Conservation (phyloP, 208 protist species). For the Entamoeba dispar region DNA sequence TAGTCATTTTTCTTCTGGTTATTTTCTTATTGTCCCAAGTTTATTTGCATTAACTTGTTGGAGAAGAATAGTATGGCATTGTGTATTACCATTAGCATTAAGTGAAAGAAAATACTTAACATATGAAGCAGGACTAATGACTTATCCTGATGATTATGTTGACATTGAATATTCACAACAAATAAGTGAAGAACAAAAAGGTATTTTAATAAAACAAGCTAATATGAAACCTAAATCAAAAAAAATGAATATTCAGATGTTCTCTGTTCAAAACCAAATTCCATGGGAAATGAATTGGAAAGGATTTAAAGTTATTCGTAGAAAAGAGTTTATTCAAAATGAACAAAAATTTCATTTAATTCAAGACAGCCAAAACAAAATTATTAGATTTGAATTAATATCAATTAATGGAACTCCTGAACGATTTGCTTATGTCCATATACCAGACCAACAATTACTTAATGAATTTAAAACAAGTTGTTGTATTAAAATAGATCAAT, state of each 20-base stretch:
- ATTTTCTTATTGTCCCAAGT: neutral
- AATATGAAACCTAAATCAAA: neutral
- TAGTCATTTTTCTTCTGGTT: neutral
- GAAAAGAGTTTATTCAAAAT: neutral
- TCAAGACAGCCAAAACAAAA: neutral
- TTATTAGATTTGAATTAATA: neutral
- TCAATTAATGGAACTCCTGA: neutral
- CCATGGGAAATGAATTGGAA: neutral
- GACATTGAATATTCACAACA: neutral
- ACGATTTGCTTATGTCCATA: neutral
- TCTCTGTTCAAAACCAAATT: neutral
- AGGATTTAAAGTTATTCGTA: neutral
- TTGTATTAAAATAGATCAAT: neutral
- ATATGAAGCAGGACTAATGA: neutral
- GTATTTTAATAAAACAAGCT: neutral
- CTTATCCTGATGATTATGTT: neutral
- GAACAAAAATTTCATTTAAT: neutral
- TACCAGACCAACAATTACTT: neutral
- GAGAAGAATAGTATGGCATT: neutral
- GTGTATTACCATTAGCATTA: neutral
- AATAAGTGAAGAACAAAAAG: neutral
- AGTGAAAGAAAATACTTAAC: neutral
- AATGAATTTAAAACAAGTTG: neutral
- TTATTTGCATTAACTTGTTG: neutral
- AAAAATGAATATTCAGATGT: neutral